Conservation (phyloP, 192 early-diverging fungal genomes). For the Thamnidium elegans region DNA sequence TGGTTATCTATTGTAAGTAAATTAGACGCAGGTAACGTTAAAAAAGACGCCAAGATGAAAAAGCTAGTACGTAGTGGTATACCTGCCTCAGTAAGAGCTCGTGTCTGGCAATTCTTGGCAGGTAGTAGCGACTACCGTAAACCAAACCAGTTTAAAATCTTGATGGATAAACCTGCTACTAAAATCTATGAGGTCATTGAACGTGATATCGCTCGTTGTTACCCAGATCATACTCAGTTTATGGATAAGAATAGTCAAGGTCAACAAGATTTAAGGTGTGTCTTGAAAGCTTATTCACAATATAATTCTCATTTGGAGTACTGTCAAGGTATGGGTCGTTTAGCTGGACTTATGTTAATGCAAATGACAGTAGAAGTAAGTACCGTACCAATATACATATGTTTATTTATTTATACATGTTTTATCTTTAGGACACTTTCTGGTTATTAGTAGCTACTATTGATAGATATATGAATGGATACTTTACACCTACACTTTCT, state of each 20-base stretch:
- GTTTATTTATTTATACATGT: not conserved
- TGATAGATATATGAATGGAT: slow-evolving; percentile 71
- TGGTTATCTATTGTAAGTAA: slow-evolving; percentile 40
- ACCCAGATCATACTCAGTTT: slow-evolving; percentile 86
- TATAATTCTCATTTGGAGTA: slow-evolving; percentile 86
- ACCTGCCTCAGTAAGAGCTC: slow-evolving; percentile 65
- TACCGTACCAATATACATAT: slow-evolving; percentile 45
- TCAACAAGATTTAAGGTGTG: slow-evolving; percentile 72
- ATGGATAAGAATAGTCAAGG: slow-evolving; percentile 62
- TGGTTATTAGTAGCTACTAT: slow-evolving; percentile 83
- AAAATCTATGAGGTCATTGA: slow-evolving; percentile 90
- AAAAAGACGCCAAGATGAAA: slow-evolving; percentile 61
- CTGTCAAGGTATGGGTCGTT: slow-evolving; percentile 94
- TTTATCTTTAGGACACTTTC: slow-evolving; percentile 69
- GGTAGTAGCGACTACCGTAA: slow-evolving; percentile 49
- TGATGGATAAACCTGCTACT: slow-evolving; percentile 21
- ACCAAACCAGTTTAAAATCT: slow-evolving; percentile 46
- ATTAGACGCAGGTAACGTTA: slow-evolving; percentile 33
- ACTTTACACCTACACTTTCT: slow-evolving; percentile 68
- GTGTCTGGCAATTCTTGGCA: slow-evolving; percentile 68
- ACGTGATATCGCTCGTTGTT: slow-evolving; percentile 79
- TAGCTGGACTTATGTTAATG: slow-evolving; percentile 91
- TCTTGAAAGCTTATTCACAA: slow-evolving; percentile 84
- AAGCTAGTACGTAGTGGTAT: slow-evolving; percentile 66
- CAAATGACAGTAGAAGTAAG: slow-evolving; percentile 63